Base-by-base conservation (phyloP, 2,329 filamentous ascomycete genomes). In the Furcasterigmium furcatum region DNA sequence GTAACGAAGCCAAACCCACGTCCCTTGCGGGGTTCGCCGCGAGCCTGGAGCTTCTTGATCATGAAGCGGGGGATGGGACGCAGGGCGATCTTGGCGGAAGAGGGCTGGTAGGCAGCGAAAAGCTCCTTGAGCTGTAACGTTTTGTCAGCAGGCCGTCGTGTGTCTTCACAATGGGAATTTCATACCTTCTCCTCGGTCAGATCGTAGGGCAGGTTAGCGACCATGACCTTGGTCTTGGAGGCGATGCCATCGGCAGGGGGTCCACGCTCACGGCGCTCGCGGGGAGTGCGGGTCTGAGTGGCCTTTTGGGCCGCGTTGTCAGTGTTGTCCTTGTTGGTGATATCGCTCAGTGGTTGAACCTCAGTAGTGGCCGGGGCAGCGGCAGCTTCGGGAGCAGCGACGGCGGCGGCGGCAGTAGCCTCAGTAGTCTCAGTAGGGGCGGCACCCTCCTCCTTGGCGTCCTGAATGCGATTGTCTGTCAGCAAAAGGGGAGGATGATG, bases 191-290 rank as follows among this genome's bases (percentile, higher is more conserved):
- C 91, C 77, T 99, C 94, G 61, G 87, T 92, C 70, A 97, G 82
- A 75, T 99, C 92, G 66, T 99, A 99, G 44, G 94, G 94, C 53
- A 99, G 84, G 79, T 99, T 99, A 64, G 94, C 94, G 63, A 99
- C 94, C 94, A 99, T 99, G 74, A 99, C 90, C 87, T 99, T 99
- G 72, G 88, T 97, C 86, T 96, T 96, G 72, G 92, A 97, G 56
- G 94, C 87, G 63, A 99, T 89, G 58, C 94, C 94, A 67, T 99
- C 92, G 71, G 95, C 92, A 50, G 94, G 94, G 55, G 94, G 94
- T 53, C 94, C 94, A 70, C 94, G 91, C 82, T 96, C 80, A 58
- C 82, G 78, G 60, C 80, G 77, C 74, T 83, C 78, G 61, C 79
- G 79, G 60, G 73, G 72, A 59, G 72, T 68, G 52, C 77, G 78